Evolutionary conservation across 768 basidiomycete genomes (phyloP).

Genomic region (Coprinopsis marcescibilis): DNA sequence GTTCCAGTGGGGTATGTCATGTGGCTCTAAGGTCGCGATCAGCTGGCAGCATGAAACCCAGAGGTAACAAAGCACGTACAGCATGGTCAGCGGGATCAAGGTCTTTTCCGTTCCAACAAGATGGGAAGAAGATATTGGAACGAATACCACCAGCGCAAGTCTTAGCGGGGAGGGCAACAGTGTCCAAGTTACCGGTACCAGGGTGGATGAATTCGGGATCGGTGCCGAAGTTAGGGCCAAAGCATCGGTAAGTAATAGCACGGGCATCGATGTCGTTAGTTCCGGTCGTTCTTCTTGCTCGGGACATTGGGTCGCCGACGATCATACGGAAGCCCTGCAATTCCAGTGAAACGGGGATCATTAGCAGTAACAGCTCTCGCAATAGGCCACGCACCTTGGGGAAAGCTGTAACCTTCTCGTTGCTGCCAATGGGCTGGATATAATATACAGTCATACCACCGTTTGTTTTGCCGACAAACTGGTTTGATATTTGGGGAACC

Average conservation of each 20-base stretch:
- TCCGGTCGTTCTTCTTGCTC: not conserved
- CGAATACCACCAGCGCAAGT: conserved; percentile 8
- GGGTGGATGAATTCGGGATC: conserved; percentile 4
- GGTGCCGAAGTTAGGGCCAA: conserved; percentile 2
- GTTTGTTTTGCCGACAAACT: conserved; percentile 5
- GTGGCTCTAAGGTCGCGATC: not conserved
- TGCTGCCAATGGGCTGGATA: conserved; percentile 7
- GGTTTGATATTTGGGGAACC: conserved; percentile 9
- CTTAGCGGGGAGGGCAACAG: conserved; percentile 2
- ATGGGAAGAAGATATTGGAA: conserved; percentile 11
- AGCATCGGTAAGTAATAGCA: conserved; percentile 9
- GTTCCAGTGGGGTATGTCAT: conserved; percentile 6
- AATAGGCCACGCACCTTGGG: conserved; percentile 3
- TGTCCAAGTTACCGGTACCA: conserved; percentile 6
- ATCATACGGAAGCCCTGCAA: conserved; percentile 11
- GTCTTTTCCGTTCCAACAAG: conserved; percentile 10
- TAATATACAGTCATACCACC: conserved; percentile 11
- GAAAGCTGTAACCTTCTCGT: conserved; percentile 7
- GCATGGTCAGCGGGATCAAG: conserved; percentile 9
- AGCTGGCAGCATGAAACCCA: not conserved
- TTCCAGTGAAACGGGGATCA: not conserved
- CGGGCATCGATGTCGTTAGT: conserved; percentile 7
- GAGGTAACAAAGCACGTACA: not conserved
- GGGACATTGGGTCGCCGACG: conserved; percentile 7
- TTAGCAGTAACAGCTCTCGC: not conserved